Base-by-base conservation (phyloP, 1,284 basidiomycete species). In the Gomphus bonarii region DNA sequence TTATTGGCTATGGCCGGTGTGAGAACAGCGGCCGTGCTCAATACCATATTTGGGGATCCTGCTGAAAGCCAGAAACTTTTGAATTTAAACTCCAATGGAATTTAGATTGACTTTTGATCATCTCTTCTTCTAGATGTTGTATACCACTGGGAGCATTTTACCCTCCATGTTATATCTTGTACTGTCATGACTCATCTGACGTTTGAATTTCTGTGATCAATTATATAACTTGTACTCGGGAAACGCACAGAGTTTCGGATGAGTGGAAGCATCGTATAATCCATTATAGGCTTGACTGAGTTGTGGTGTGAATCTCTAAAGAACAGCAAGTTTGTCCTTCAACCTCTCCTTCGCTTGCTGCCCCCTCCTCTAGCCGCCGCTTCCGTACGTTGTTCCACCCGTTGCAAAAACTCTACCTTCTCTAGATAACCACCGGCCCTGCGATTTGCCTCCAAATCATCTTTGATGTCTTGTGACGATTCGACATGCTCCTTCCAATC, bases 1-100 rank as follows among this genome's bases (percentile, higher is more conserved):
- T 69, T 95, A 63, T 71, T 97, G 50, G 86, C 90, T 0, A 85
- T 85, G 73, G 91, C 75, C 1, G 93, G 91, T 1, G 70, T 95
- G 38, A 76, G 92, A 14, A 79, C 94, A 35, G 93, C 91, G 10
- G 89, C 82, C 1, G 69, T 89, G 3, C 70, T 95, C 62, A 95
- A 95, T 64, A 80, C 75, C 61, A 69, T 90, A n/a, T 87, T 88
- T 59, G 75, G 75, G n/a, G 69, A 71, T 8, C 38, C 36, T 46
- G 60, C 30, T 57, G 47, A 10, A 55, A 59, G 44, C 22, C 42
- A 49, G 48, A 31, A 20, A 18, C 20, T 54, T 16, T 43, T 54
- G 28, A 31, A 48, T 48, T 48, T 48, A 25, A 48, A 16, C 28
- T 11, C 12, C 47, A n/a, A 6, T 18, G 28, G 47, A 25, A 28